Conservation (phyloP, 2,329 filamentous ascomycete genomes). For the Fusarium clavum region DNA sequence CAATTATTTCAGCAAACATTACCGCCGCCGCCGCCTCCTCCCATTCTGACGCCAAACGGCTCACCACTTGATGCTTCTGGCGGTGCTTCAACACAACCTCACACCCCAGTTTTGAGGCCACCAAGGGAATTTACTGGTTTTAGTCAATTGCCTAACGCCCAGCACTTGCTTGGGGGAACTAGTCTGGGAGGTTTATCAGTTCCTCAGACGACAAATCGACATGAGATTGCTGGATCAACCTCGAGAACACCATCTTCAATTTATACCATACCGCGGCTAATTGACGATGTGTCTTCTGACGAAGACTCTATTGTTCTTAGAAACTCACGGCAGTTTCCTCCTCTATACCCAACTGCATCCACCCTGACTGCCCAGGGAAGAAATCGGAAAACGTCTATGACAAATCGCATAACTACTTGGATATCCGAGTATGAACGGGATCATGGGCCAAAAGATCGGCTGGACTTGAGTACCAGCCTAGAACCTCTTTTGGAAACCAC, state of each 20-base stretch:
- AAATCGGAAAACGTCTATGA: slow-evolving; percentile 46
- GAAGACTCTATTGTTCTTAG: slow-evolving; percentile 47
- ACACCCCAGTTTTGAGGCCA: neutral
- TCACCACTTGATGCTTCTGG: neutral
- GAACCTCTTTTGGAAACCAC: slow-evolving; percentile 15
- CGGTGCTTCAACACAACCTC: neutral
- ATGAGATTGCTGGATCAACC: slow-evolving; percentile 9
- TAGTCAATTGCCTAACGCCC: slow-evolving; percentile 1
- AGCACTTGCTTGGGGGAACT: neutral
- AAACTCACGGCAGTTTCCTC: slow-evolving; percentile 50
- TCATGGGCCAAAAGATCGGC: slow-evolving; percentile 39
- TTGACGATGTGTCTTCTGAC: slow-evolving; percentile 39
- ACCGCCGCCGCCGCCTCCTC: slow-evolving; percentile 18
- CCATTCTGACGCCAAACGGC: neutral
- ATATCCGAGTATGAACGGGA: slow-evolving; percentile 50
- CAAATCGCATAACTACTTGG: slow-evolving; percentile 51
- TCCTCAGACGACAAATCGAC: slow-evolving; percentile 1
- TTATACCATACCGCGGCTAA: slow-evolving; percentile 42
- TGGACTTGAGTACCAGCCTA: slow-evolving; percentile 12
- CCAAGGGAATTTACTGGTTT: slow-evolving; percentile 8
- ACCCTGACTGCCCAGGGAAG: slow-evolving; percentile 34
- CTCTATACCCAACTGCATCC: slow-evolving; percentile 47
- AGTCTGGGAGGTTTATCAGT: neutral
- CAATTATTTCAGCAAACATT: neutral
- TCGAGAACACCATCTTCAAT: slow-evolving; percentile 40